Base-by-base conservation (phyloP, 1,284 basidiomycete species). In the Apiotrichum montevideense region DNA sequence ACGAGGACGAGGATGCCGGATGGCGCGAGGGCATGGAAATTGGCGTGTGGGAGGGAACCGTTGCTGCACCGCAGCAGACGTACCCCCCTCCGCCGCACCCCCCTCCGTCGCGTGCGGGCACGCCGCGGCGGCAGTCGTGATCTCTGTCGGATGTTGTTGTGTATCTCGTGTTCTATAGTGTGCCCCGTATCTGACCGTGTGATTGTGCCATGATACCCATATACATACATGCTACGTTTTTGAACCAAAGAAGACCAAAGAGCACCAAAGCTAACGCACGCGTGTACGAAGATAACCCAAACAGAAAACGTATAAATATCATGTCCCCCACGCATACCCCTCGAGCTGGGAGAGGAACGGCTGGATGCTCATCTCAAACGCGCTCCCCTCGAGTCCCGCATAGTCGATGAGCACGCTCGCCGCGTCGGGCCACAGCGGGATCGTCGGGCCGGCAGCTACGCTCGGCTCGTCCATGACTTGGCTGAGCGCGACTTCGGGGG, bases 1-100 rank as follows among this genome's bases (percentile, higher is more conserved):
- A 62, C 64, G 40, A 42, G 13, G 69, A 72, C 46, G 55, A 39
- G 37, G 13, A 50, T 42, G 58, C 62, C 1, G 71, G 65, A 2
- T 74, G 72, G 72, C 63, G 67, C 43, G 58, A 52, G 4, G 69
- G 72, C n/a, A 72, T 74, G 70, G 72, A 72, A 58, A 34, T 74
- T 32, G 72, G 68, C 14, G 60, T 74, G 6, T 74, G 72, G 72
- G 65, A 72, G 52, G 72, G 71, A 34, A 11, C 14, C 11, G 41
- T 52, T 11, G 55, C 40, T n/a, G 43, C 15, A 14, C 11, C 8
- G 42, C 42, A 29, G 43, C 15, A 45, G 15, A n/a, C n/a, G 43
- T 8, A 15, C 7, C 41, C n/a, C 13, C 11, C 41, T 3, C 4
- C 37, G 21, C 14, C 33, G 34, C 44, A 32, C 29, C 29, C 33